A percentile compares a stretch with the other conserved stretches of the same genome.
These are phyloP conservation scores for Lathyrus sativus DNA, from an alignment of 306 rosid genomes.

Conservation along the genomic window DNA sequence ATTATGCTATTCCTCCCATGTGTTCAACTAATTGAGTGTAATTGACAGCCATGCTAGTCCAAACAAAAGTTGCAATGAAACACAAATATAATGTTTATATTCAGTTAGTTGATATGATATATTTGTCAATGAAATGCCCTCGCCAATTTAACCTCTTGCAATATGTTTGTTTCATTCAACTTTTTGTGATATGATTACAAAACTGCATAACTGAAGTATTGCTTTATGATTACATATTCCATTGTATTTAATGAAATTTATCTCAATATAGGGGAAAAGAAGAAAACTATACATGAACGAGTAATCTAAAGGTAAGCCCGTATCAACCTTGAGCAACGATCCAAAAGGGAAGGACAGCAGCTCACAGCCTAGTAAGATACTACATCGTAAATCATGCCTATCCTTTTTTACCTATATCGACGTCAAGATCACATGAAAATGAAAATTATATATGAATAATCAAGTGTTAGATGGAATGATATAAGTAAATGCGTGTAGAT, in stretches of 20 bases:
- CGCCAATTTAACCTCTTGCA: too few relatives aligned
- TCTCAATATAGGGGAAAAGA: conserved; percentile 8
- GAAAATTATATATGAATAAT: conserved; percentile 26
- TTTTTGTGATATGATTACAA: neutral
- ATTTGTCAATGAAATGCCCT: neutral
- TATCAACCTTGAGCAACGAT: neutral
- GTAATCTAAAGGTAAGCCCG: neutral
- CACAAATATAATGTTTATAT: too few relatives aligned
- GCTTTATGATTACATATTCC: neutral
- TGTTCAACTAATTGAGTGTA: too few relatives aligned
- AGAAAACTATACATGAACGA: conserved; percentile 3
- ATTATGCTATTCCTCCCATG: conserved; percentile 6
- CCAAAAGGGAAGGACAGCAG: neutral
- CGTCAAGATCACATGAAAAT: conserved; percentile 18
- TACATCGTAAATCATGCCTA: conserved; percentile 11
- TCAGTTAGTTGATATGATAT: neutral
- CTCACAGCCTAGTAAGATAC: conserved; percentile 2
- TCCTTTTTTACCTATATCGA: conserved; percentile 29
- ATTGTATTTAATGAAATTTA: conserved; percentile 1
- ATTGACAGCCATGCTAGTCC: neutral
- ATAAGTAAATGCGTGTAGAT: conserved; percentile 28
- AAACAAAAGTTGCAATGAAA: neutral
- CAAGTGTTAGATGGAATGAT: conserved; percentile 19
- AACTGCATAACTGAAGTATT: neutral
- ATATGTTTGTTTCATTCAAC: neutral